These are phyloP conservation scores for Rhodamnia argentea DNA, from an alignment of 345 rosid species.

Conservation along the genomic window DNA sequence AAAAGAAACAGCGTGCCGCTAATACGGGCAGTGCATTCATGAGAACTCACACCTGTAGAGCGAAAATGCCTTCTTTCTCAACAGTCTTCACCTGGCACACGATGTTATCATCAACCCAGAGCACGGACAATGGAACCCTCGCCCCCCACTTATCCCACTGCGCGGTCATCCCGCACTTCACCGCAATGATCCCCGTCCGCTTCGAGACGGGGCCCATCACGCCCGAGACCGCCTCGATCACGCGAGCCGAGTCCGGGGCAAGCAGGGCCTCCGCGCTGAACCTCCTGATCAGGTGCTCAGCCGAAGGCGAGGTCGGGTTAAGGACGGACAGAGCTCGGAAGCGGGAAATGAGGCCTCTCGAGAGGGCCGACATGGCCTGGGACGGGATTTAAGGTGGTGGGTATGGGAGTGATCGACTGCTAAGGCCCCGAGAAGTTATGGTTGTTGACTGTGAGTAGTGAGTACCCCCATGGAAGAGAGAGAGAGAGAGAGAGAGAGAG, in stretches of 20 bases:
- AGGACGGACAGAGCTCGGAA: conserved; percentile 26
- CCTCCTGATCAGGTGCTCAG: conserved; percentile 17
- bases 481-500: neutral
- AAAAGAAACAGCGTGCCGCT: too few relatives aligned
- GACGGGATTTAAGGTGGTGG: neutral
- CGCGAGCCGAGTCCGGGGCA: conserved; percentile 12
- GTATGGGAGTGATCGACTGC: neutral
- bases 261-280: conserved; percentile 16
- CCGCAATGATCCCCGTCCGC: conserved; percentile 78
- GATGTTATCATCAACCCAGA: conserved; percentile 86
- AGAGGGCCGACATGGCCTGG: conserved; percentile 40
- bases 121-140: conserved; percentile 64
- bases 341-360: conserved; percentile 64
- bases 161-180: conserved; percentile 89
- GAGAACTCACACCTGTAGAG: conserved; percentile 54
- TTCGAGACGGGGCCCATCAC: conserved; percentile 54
- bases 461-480: neutral
- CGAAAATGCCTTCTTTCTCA: conserved; percentile 80
- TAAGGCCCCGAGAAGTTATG: neutral
- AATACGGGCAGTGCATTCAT: neutral
- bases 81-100: conserved; percentile 91
- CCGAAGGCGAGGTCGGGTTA: conserved; percentile 4
- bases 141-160: conserved; percentile 97
- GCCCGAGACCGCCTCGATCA: conserved; percentile 49
- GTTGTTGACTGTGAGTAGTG: neutral